Base-by-base conservation (phyloP, 805 yeast genomes). In the Lipomyces spencermartinsiae region DNA sequence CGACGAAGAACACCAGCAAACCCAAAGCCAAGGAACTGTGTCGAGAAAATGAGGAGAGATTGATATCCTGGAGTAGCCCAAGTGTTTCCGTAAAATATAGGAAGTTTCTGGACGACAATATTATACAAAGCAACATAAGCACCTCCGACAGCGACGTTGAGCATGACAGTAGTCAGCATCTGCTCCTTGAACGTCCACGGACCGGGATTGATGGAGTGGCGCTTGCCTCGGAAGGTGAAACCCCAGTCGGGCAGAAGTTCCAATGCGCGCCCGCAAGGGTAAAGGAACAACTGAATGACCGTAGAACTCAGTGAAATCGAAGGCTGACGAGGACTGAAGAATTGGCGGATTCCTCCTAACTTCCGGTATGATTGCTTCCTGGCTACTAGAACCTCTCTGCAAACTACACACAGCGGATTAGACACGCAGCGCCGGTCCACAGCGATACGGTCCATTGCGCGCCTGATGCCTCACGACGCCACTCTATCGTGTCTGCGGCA, bases 11-110 rank as follows among this genome's bases (percentile, higher is more conserved):
- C 75, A 60, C 90, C 89, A 6, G 92, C 91, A 75, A 89, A 83
- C 0, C 90, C 88, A 73, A 87, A 84, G 25, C 92, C 93, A 71
- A 89, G 78, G 68, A 84, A 85, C 73, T 87, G 89, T 1, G 90
- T 82, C 1, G 89, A 82, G 2, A 87, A 70, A 0, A 84, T 78
- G 53, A 89, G 78, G 33, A 86, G 72, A n/a, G 87, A 70, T 77
- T 86, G 88, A 76, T 83, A 89, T 0, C 87, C 84, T 76, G 84
- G 82, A 12, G 69, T 64, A 10, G 79, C 77, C 74, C 79, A 76
- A 6, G 72, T 31, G 62, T 73, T 72, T 1, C 83, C 83, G 59
- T 74, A 79, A 61, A 76, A 80, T 29, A 49, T 29, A 1, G 88
- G 78, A 66, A 88, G 81, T 10, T 74, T 69, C 68, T 88, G 86